Evolutionary conservation across 805 yeast genomes (phyloP), one percentile per base, ranked within the genome.

Genomic region (Starmera caribaea): DNA sequence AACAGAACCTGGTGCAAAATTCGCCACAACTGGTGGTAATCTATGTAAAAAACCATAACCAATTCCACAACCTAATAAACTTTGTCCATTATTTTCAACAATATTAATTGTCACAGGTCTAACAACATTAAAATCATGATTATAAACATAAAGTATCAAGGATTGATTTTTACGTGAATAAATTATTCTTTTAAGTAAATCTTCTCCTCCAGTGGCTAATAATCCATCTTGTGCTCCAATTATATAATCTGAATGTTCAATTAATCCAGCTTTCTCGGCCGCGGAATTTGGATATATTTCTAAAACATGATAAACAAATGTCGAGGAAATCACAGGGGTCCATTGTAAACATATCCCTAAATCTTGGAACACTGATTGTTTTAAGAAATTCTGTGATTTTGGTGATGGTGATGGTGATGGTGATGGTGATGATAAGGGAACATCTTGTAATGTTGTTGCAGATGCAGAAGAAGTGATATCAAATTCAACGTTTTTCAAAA

Each of bases 11-110:
- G 68, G 67, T 16, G 53, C 62, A 26, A 52, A 34, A 10, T 47
- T 41, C 0, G 73, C 74, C 9, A 69, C 54, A 5, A 76, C 81
- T 42, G 77, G 75, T 1, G 97, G 96, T n/a, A 85, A 61, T 44
- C 92, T 66, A 55, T 90, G 97, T 38, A 90, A 64, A 38, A 83
- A 69, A 0, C 98, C 98, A 52, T 88, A 89, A 0, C 97, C 97
- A 15, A 90, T 94, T 47, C 89, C 95, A 62, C 96, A 88, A 2
- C 98, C 98, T 30, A 90, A 62, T 30, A 87, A 66, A 1, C 96
- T 95, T 46, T 66, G 72, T 13, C 89, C 86, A 87, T 92, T 84
- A 14, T 64, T 58, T n/a, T 71, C 69, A n/a, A 71, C 64, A 3
- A 86, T 82, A 39, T 73, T 66, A n/a, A 89, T 85, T 0, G 84